Conservation (phyloP, 2,329 filamentous ascomycete genomes). For the Immersiporthe knoxdaviesiana region DNA sequence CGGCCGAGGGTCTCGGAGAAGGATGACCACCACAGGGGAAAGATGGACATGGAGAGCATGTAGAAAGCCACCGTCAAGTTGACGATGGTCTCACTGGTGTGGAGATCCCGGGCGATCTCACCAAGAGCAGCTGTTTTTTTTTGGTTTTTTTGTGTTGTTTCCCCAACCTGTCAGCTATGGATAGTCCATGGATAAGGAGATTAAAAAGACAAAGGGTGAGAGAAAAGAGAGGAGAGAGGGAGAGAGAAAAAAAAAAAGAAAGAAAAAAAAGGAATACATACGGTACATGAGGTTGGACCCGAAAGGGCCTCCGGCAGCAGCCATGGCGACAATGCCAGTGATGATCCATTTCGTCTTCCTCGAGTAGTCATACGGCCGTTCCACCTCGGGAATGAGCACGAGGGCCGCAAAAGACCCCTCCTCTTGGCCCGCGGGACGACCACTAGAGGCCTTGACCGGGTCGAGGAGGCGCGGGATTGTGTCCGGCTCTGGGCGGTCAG, state of each 20-base stretch:
- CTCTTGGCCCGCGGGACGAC: slow-evolving; percentile 54
- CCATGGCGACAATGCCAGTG: slow-evolving; percentile 75
- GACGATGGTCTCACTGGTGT: slow-evolving; percentile 65
- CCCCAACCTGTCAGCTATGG: too few species aligned
- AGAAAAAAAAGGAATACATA: slow-evolving; percentile 47
- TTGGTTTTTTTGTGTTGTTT: too few species aligned
- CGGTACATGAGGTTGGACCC: slow-evolving; percentile 84
- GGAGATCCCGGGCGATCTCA: slow-evolving; percentile 64
- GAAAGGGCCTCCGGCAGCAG: slow-evolving; percentile 77
- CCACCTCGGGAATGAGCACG: slow-evolving; percentile 76
- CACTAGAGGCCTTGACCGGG: slow-evolving; percentile 41
- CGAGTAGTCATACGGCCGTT: slow-evolving; percentile 73
- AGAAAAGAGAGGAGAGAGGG: too few species aligned
- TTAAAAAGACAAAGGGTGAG: too few species aligned
- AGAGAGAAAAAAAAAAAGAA: too few species aligned
- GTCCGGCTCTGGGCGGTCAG: slow-evolving; percentile 10
- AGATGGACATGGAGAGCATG: slow-evolving; percentile 82
- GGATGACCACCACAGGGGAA: slow-evolving; percentile 84
- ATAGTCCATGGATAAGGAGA: too few species aligned
- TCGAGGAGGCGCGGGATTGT: slow-evolving; percentile 44
- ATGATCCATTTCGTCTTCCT: slow-evolving; percentile 82
- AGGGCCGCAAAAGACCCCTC: slow-evolving; percentile 75
- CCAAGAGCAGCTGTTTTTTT: slow-evolving; percentile 68
- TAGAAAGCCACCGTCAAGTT: slow-evolving; percentile 80
- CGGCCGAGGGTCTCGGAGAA: slow-evolving; percentile 76